A percentile compares a stretch with the other conserved stretches of the same genome.
Evolutionary conservation across 2,329 filamentous ascomycete genomes (phyloP).

Genomic region (Fragosphaeria purpurea): DNA sequence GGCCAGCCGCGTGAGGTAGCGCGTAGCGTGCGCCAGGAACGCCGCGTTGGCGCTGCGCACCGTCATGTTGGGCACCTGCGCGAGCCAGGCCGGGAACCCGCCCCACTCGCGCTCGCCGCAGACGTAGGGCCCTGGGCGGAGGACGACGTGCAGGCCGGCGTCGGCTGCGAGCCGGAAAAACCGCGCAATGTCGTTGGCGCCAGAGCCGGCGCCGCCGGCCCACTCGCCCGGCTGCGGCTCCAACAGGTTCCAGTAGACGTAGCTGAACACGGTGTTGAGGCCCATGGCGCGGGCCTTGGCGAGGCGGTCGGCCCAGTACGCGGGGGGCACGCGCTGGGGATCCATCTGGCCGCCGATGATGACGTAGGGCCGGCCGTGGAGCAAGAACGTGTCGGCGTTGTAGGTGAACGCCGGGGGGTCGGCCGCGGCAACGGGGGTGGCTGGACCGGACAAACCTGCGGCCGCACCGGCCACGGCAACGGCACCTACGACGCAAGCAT

Average conservation of each 20-base stretch:
- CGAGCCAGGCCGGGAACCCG: slow-evolving; percentile 65
- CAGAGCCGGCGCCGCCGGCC: slow-evolving; percentile 60
- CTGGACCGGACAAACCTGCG: no score
- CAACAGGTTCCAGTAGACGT: slow-evolving; percentile 66
- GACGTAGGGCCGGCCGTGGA: slow-evolving; percentile 59
- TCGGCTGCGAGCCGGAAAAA: slow-evolving; percentile 69
- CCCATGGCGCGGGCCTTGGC: slow-evolving; percentile 74
- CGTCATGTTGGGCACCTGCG: slow-evolving; percentile 38
- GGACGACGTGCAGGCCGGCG: slow-evolving; percentile 67
- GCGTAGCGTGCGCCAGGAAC: slow-evolving; percentile 49
- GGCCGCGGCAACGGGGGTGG: no score
- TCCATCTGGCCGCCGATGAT: slow-evolving; percentile 67
- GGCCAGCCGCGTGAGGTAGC: slow-evolving; percentile 52
- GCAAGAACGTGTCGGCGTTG: slow-evolving; percentile 61
- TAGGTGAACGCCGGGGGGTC: slow-evolving; percentile 40
- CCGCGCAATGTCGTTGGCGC: slow-evolving; percentile 48
- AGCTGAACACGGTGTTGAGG: slow-evolving; percentile 71
- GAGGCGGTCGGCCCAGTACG: slow-evolving; percentile 35
- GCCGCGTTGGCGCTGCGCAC: slow-evolving; percentile 51
- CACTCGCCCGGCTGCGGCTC: slow-evolving; percentile 65
- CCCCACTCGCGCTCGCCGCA: slow-evolving; percentile 69
- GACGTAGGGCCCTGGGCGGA: slow-evolving; percentile 63
- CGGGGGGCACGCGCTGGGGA: slow-evolving; percentile 42
- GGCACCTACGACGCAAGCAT: no score
- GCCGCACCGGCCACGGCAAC: no score